These are phyloP conservation scores for Penicillium silybi DNA, from an alignment of 495 filamentous ascomycete species.

Conservation along the genomic window DNA sequence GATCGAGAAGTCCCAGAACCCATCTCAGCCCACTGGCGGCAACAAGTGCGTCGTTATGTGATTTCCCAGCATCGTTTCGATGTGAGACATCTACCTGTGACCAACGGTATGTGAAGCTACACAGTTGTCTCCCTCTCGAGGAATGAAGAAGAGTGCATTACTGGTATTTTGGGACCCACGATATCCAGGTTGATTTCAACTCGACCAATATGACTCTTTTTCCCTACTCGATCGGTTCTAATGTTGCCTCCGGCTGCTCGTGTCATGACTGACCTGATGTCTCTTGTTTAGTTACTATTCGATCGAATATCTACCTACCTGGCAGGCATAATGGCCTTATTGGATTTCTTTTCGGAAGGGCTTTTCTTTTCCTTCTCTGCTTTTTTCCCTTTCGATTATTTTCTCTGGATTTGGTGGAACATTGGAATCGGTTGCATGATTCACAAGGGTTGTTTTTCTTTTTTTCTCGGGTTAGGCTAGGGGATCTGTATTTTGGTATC, in stretches of 20 bases:
- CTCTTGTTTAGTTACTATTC: background rate
- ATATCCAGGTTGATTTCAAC: background rate
- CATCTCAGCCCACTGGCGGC: slow-evolving; percentile 70
- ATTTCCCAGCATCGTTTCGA: slow-evolving; percentile 3
- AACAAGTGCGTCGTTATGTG: slow-evolving; percentile 86
- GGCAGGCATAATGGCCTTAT: background rate
- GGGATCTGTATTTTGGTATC: slow-evolving; percentile 15
- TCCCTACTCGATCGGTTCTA: background rate
- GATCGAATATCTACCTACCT: background rate
- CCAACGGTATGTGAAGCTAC: background rate
- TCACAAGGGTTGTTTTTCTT: slow-evolving; percentile 16
- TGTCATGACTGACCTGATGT: background rate
- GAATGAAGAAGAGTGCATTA: slow-evolving; percentile 2
- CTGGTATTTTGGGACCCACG: background rate
- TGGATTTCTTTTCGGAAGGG: background rate
- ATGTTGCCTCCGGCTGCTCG: background rate
- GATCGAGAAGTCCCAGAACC: slow-evolving; percentile 93
- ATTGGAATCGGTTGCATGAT: slow-evolving; percentile 16
- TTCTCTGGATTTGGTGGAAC: slow-evolving; percentile 14
- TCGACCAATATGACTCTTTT: background rate
- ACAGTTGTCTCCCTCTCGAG: background rate
- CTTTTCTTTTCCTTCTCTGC: background rate
- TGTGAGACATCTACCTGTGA: background rate
- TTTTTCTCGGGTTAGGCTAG: slow-evolving; percentile 10
- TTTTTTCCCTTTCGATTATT: slow-evolving; percentile 5